These are phyloP conservation scores for Polyporus tsugae DNA, from an alignment of 1,284 basidiomycete species.

Conservation along the genomic window DNA sequence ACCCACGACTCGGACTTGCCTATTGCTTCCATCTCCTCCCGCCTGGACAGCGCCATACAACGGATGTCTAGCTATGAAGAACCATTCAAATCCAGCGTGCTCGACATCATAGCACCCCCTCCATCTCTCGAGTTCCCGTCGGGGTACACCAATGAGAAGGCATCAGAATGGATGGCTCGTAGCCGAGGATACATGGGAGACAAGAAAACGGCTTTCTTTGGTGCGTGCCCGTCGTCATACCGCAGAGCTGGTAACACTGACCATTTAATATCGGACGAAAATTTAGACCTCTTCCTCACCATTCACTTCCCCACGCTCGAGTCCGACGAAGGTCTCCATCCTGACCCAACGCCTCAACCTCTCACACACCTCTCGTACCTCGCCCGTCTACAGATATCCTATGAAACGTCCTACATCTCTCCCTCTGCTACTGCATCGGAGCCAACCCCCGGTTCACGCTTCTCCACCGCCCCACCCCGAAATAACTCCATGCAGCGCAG, in stretches of 20 bases:
- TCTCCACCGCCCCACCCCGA: slow-evolving; percentile 38
- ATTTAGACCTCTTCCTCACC: slow-evolving; percentile 72
- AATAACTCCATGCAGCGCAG: slow-evolving; percentile 40
- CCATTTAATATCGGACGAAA: slow-evolving; percentile 63
- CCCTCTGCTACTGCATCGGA: slow-evolving; percentile 43
- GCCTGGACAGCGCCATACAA: too few species aligned
- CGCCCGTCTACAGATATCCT: slow-evolving; percentile 76
- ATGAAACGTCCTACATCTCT: slow-evolving; percentile 85
- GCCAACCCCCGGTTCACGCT: slow-evolving; percentile 31
- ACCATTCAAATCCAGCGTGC: too few species aligned
- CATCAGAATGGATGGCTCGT: too few species aligned
- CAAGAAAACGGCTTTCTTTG: slow-evolving; percentile 77
- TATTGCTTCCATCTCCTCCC: too few species aligned
- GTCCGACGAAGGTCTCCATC: slow-evolving; percentile 43
- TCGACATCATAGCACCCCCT: too few species aligned
- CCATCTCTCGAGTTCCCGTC: too few species aligned
- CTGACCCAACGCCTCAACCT: slow-evolving; percentile 50
- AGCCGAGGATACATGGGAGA: too few species aligned
- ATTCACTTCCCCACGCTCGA: slow-evolving; percentile 42
- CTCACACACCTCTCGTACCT: slow-evolving; percentile 69
- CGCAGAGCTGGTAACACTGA: background rate
- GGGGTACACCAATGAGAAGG: too few species aligned
- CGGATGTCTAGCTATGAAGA: too few species aligned
- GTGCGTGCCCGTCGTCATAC: slow-evolving; percentile 49
- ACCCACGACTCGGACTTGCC: too few species aligned